Evolutionary conservation across 345 rosid species (phyloP).

Genomic region (Ricinus communis): DNA sequence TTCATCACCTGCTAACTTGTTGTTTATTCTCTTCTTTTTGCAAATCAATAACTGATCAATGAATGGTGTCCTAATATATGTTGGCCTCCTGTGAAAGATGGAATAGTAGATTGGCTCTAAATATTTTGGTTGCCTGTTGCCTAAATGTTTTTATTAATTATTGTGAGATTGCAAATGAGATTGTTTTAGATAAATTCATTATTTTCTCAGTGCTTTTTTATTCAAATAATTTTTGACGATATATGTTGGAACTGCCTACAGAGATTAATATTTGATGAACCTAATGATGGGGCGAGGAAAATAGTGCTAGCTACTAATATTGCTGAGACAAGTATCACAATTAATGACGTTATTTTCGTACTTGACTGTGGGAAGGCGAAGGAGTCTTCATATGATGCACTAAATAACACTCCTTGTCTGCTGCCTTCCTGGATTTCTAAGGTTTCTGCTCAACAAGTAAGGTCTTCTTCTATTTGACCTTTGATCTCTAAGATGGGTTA

Average conservation of each 20-base stretch:
- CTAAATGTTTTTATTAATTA: neutral
- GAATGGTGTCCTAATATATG: neutral
- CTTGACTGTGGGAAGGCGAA: conserved; percentile 96
- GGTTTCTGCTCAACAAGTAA: conserved; percentile 93
- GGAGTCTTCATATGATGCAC: conserved; percentile 92
- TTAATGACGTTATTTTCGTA: conserved; percentile 83
- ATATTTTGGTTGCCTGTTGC: neutral
- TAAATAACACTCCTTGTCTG: conserved; percentile 91
- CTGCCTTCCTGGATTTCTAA: conserved; percentile 94
- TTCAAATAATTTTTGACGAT: neutral
- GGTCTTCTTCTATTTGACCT: conserved; percentile 25
- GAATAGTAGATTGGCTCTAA: neutral
- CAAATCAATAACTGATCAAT: neutral
- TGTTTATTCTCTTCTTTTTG: neutral
- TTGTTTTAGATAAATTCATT: neutral
- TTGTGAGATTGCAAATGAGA: neutral
- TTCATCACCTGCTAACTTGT: neutral
- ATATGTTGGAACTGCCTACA: conserved; percentile 37
- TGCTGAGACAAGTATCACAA: conserved; percentile 96
- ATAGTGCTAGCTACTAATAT: conserved; percentile 89
- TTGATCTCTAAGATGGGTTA: neutral
- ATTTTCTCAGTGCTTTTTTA: conserved; percentile 14
- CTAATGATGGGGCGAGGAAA: conserved; percentile 79
- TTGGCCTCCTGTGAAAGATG: neutral
- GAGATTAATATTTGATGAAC: conserved; percentile 87